Evolutionary conservation across 2,329 filamentous ascomycete genomes (phyloP).

Genomic region (Colletotrichum lupini): DNA sequence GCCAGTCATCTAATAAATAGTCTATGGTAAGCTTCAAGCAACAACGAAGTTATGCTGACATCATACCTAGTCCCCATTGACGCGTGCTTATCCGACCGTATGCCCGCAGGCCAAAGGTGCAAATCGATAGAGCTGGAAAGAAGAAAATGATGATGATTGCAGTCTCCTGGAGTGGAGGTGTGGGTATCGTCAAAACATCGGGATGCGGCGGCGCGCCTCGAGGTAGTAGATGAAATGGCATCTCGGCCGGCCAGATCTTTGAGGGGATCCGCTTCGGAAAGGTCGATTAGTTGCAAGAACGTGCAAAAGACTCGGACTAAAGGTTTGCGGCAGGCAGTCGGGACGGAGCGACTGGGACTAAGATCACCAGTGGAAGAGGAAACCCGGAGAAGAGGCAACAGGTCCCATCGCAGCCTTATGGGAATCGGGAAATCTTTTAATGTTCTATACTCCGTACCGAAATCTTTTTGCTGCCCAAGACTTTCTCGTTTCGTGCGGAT

Average conservation of each 20-base stretch:
- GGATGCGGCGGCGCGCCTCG: slow-evolving; percentile 31
- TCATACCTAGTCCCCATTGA: slow-evolving; percentile 41
- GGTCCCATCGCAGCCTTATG: neutral
- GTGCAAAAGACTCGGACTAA: neutral
- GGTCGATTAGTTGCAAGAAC: neutral
- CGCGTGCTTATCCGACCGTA: slow-evolving; percentile 40
- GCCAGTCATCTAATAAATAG: slow-evolving; percentile 38
- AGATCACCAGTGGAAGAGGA: neutral
- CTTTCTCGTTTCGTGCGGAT: neutral
- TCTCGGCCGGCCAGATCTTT: neutral
- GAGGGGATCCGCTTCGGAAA: neutral
- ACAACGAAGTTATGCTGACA: neutral
- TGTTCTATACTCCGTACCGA: neutral
- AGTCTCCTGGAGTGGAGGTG: slow-evolving; percentile 43
- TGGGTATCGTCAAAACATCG: slow-evolving; percentile 43
- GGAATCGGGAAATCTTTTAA: neutral
- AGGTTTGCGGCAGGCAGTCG: neutral
- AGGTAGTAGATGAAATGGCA: neutral
- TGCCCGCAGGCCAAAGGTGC: slow-evolving; percentile 40
- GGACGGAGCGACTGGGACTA: neutral
- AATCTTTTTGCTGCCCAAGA: neutral
- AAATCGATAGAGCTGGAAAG: slow-evolving; percentile 44
- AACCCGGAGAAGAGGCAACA: neutral
- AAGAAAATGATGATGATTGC: slow-evolving; percentile 46
- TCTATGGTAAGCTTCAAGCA: neutral